Percentiles rank a stretch among this genome's conserved stretches.
phyloP scores from a whole-genome alignment of 2,329 filamentous ascomycete species.

The Clonostachys chloroleuca region DNA sequence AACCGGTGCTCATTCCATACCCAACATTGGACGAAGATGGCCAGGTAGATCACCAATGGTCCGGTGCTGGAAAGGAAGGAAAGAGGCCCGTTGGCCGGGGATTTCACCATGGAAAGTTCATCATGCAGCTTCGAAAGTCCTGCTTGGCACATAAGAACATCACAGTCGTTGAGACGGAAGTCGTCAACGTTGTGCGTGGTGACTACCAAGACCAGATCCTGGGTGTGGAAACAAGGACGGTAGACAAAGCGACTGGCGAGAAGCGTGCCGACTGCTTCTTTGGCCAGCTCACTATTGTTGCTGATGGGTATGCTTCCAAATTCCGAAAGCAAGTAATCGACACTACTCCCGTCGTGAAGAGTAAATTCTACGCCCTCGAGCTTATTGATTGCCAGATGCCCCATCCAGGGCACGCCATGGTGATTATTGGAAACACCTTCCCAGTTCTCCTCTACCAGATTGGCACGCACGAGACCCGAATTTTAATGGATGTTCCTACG shows the following conservation, averaged over 20 bases:
- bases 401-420: conserved; percentile 73
- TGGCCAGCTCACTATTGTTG: conserved; percentile 79
- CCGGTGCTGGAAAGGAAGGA: conserved; percentile 22
- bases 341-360: conserved; percentile 64
- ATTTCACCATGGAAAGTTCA: conserved; percentile 95
- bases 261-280: conserved; percentile 76
- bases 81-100: conserved; percentile 62
- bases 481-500: conserved; percentile 82
- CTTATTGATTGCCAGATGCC: conserved; percentile 83
- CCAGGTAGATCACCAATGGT: conserved; percentile 28
- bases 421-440: conserved; percentile 71
- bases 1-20: conserved; percentile 74
- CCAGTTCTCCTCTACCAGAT: conserved; percentile 96
- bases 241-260: conserved; percentile 46
- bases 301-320: conserved; percentile 88
- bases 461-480: conserved; percentile 87
- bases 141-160: conserved; percentile 77
- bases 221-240: conserved; percentile 73
- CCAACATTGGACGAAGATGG: conserved; percentile 55
- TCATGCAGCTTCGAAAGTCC: conserved; percentile 72
- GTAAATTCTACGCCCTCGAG: conserved; percentile 91
- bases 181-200: conserved; percentile 68
- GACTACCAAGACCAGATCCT: conserved; percentile 68
- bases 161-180: conserved; percentile 86
- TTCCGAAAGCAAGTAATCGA: conserved; percentile 79